Percentiles rank a stretch among this genome's conserved stretches.
These are phyloP conservation scores for Coemansia sp. DNA, from an alignment of 371 early-diverging fungal species.

Conservation along the genomic window DNA sequence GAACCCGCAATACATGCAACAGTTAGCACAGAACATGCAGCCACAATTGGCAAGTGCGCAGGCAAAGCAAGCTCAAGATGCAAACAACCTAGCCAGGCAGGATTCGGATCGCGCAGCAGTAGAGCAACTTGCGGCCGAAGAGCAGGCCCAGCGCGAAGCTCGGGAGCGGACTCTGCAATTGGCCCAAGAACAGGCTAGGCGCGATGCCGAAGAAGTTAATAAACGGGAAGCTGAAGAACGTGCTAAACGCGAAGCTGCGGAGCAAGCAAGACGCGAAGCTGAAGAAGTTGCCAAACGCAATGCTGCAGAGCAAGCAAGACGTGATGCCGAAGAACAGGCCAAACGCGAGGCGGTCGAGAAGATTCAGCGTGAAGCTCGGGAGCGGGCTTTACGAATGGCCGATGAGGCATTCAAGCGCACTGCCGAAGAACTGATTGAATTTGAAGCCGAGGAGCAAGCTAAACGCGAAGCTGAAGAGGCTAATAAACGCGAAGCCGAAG, in stretches of 20 bases:
- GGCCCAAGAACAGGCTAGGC: not conserved
- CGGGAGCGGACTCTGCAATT: no score
- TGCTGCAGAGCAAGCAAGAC: not conserved
- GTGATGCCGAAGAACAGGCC: not conserved
- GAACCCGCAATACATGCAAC: not conserved
- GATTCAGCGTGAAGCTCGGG: not conserved
- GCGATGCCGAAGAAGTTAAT: not conserved
- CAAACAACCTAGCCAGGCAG: not conserved
- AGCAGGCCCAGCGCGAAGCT: not conserved
- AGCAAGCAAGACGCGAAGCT: not conserved
- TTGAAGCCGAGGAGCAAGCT: not conserved
- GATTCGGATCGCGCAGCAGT: not conserved
- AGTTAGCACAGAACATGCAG: not conserved
- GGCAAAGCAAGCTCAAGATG: not conserved
- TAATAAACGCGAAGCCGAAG: not conserved
- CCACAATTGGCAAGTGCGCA: not conserved
- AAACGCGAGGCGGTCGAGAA: not conserved
- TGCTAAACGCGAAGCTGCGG: not conserved
- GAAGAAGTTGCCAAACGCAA: not conserved
- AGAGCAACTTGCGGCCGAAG: not conserved
- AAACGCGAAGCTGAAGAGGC: not conserved
- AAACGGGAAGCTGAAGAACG: not conserved
- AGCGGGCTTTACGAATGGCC: not conserved
- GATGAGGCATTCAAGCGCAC: not conserved
- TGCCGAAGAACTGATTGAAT: not conserved